phyloP scores from a whole-genome alignment of 1,284 basidiomycete genomes.

The Fistulina hepatica region DNA sequence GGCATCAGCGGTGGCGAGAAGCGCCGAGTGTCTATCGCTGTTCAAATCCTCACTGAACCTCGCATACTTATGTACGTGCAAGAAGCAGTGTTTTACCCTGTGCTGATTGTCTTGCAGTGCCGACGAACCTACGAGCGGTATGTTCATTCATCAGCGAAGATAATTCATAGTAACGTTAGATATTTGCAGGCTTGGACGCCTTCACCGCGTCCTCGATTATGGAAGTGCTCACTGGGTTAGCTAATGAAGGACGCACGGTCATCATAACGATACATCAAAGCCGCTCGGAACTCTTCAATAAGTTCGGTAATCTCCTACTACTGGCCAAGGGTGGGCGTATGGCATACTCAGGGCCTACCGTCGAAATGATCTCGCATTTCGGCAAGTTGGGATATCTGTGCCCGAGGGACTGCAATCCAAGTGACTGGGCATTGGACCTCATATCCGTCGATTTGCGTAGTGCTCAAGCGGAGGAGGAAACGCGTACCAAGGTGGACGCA shows the following conservation, averaged over 20 bases:
- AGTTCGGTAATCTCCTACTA: conserved; percentile 35
- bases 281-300: conserved; percentile 35
- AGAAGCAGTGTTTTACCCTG: neutral
- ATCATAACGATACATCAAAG: conserved; percentile 44
- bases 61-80: conserved; percentile 15
- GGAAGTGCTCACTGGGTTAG: conserved; percentile 33
- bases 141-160: conserved; percentile 16
- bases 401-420: conserved; percentile 10
- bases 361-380: conserved; percentile 9
- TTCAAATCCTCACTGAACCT: conserved; percentile 27
- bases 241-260: conserved; percentile 37
- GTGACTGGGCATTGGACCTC: conserved; percentile 27
- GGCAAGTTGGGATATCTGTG: conserved; percentile 6
- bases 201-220: conserved; percentile 34
- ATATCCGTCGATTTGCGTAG: conserved; percentile 33
- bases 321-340: conserved; percentile 36
- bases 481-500: conserved; percentile 17
- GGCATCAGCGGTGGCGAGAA: conserved; percentile 46
- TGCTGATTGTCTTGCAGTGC: conserved; percentile 10
- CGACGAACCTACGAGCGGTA: conserved; percentile 34
- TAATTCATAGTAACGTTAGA: conserved; percentile 24
- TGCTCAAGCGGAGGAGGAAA: conserved; percentile 26
- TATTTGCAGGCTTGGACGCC: conserved; percentile 35
- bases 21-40: conserved; percentile 37
- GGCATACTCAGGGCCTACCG: conserved; percentile 9